phyloP scores from a whole-genome alignment of 768 basidiomycete genomes.

The Leccinum rimulosum region DNA sequence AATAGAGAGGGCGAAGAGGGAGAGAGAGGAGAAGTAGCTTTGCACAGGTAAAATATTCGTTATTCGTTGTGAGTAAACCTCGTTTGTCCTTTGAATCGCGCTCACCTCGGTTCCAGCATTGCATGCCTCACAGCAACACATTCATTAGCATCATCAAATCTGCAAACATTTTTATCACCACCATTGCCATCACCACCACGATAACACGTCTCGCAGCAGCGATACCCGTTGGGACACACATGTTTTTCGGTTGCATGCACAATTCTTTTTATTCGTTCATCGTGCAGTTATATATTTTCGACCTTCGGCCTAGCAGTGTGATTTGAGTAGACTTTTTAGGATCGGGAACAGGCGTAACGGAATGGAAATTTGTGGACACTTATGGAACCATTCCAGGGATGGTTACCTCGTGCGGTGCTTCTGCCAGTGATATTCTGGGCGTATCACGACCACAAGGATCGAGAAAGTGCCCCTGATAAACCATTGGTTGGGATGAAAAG shows the following conservation, averaged over 20 bases:
- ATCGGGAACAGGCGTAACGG: neutral
- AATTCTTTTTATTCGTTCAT: conserved; percentile 15
- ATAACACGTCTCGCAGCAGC: conserved; percentile 4
- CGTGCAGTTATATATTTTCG: conserved; percentile 21
- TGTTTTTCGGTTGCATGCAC: conserved; percentile 9
- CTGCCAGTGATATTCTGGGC: neutral
- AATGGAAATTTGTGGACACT: conserved; percentile 6
- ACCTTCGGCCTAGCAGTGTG: conserved; percentile 19
- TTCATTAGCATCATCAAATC: conserved; percentile 8
- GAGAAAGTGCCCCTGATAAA: neutral
- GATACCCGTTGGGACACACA: neutral
- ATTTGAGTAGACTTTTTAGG: conserved; percentile 20
- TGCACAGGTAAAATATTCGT: conserved; percentile 8
- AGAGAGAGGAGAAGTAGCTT: neutral
- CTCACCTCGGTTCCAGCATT: conserved; percentile 15
- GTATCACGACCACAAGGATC: neutral
- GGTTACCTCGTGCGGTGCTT: neutral
- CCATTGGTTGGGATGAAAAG: neutral
- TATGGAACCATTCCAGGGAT: neutral
- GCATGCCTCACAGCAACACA: conserved; percentile 3
- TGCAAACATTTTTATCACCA: neutral
- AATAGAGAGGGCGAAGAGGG: neutral
- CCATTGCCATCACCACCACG: neutral
- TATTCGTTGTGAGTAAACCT: conserved; percentile 23
- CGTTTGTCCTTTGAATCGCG: neutral